Percentiles rank a stretch among this genome's conserved stretches.
phyloP scores from a whole-genome alignment of 148 eudicot genomes.

The Fagopyrum homotropicum region DNA sequence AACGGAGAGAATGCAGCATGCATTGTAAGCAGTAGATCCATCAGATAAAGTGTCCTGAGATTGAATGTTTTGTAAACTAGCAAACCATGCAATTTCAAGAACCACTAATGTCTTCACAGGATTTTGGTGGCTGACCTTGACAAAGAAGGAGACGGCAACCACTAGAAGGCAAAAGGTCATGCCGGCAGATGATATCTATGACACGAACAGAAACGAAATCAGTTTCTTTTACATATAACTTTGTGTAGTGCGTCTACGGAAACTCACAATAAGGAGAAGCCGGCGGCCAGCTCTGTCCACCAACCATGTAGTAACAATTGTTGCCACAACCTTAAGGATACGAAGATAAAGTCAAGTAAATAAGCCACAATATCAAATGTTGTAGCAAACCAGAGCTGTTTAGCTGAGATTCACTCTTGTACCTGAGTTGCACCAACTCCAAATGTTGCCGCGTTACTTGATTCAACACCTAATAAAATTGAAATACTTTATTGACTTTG shows the following conservation, averaged over 20 bases:
- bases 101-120: background rate
- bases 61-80: background rate
- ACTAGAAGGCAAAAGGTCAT: slow-evolving; percentile 69
- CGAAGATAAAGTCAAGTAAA: background rate
- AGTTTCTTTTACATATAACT: background rate
- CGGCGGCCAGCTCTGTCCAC: slow-evolving; percentile 92
- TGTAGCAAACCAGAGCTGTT: background rate
- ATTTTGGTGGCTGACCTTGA: slow-evolving; percentile 38
- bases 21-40: slow-evolving; percentile 47
- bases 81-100: background rate
- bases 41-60: slow-evolving; percentile 23
- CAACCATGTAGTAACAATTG: slow-evolving; percentile 74
- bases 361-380: background rate
- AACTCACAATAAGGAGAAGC: slow-evolving; percentile 74
- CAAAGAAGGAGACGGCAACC: slow-evolving; percentile 59
- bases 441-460: slow-evolving; percentile 63
- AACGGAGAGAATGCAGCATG: slow-evolving; percentile 54
- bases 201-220: background rate
- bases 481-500: background rate
- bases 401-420: background rate
- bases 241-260: background rate
- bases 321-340: slow-evolving; percentile 61
- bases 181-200: slow-evolving; percentile 67
- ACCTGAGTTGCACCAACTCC: slow-evolving; percentile 89
- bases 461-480: slow-evolving; percentile 46